A percentile compares a stretch with the other conserved stretches of the same genome.
Conservation (phyloP, 352 stramenopile genomes). For the Globisporangium sylvaticum region DNA sequence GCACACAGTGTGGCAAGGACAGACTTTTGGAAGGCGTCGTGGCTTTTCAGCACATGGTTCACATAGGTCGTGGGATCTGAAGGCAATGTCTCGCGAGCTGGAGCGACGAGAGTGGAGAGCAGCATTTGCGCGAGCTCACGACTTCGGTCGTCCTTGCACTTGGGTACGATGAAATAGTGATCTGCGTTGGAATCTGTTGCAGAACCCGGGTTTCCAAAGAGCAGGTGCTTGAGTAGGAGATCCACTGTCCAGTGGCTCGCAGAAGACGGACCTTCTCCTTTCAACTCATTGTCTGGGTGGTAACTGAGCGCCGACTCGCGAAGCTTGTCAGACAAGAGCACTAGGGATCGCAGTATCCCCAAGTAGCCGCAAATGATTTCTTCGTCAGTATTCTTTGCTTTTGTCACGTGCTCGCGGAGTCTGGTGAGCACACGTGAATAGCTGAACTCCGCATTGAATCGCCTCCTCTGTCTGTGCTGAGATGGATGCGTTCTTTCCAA, state of each 20-base stretch:
- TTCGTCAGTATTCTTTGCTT: not conserved
- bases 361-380: slow-evolving; percentile 5
- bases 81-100: not conserved
- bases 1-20: slow-evolving; percentile 26
- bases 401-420: not conserved
- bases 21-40: slow-evolving; percentile 21
- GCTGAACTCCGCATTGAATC: slow-evolving; percentile 10
- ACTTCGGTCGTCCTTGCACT: slow-evolving; percentile 11
- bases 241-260: slow-evolving; percentile 9
- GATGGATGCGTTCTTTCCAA: not conserved
- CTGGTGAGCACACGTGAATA: slow-evolving; percentile 3
- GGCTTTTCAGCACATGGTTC: not conserved
- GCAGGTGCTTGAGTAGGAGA: slow-evolving; percentile 17
- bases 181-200: not conserved
- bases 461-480: slow-evolving; percentile 16
- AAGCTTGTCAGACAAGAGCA: slow-evolving; percentile 6
- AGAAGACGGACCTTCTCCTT: not conserved
- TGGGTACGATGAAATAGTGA: not conserved
- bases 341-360: slow-evolving; percentile 6
- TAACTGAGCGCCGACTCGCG: not conserved
- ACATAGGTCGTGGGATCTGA: not conserved
- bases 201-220: slow-evolving; percentile 8
- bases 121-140: slow-evolving; percentile 9
- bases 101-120: slow-evolving; percentile 3
- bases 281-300: not conserved